These are phyloP conservation scores for Alnus rubra DNA, from an alignment of 306 rosid species.

Conservation along the genomic window DNA sequence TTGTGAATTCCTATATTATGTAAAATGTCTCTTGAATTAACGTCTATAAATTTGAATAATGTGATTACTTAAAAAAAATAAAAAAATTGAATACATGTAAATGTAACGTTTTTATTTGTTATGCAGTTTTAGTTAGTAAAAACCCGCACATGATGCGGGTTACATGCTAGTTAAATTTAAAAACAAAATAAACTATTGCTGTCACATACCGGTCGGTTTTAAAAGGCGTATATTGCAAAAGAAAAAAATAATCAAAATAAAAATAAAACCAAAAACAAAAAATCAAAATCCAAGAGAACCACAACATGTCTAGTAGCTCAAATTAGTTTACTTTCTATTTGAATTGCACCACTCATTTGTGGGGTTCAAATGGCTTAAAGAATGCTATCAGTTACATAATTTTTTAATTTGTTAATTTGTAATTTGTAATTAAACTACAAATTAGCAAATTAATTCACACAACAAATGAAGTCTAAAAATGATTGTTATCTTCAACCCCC, in stretches of 20 bases:
- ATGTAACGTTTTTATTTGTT: too few species aligned
- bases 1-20: too few species aligned
- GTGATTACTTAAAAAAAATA: too few species aligned
- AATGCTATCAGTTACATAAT: conserved; percentile 13
- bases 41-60: too few species aligned
- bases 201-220: too few species aligned
- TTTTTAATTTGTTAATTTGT: neutral
- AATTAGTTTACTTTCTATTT: neutral
- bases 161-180: too few species aligned
- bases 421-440: neutral
- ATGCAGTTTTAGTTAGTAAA: too few species aligned
- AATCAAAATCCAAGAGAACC: neutral
- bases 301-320: neutral
- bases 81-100: too few species aligned
- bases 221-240: too few species aligned
- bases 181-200: too few species aligned
- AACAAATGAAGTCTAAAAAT: neutral
- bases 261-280: neutral
- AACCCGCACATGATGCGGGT: too few species aligned
- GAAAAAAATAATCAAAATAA: neutral
- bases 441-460: conserved; percentile 1
- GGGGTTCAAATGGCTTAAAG: neutral
- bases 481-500: conserved; percentile 36
- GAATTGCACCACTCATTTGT: neutral
- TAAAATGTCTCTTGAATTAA: too few species aligned